These are phyloP conservation scores for Trebouxia sp. DNA, from an alignment of 139 green algal genomes.

Conservation along the genomic window DNA sequence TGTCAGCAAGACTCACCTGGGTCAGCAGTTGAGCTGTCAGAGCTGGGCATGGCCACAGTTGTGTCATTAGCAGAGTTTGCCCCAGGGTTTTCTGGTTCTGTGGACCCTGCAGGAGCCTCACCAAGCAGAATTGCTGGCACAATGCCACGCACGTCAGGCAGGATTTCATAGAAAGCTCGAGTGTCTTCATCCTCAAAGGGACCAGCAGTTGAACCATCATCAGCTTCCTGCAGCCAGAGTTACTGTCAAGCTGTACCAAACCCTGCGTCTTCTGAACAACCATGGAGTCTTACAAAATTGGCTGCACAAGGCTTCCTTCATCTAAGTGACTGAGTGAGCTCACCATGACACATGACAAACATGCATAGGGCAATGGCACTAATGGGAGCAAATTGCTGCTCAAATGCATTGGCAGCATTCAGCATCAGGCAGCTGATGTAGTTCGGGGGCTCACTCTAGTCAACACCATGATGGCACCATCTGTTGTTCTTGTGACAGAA, in stretches of 20 bases:
- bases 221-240: constrained; percentile 3
- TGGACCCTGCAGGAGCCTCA: constrained; percentile 4
- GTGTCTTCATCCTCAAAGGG: constrained; percentile 91
- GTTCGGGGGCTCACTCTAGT: constrained; percentile 26
- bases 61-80: background rate
- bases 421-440: too few species aligned
- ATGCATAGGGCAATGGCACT: background rate
- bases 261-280: too few species aligned
- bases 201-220: constrained; percentile 8
- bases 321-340: too few species aligned
- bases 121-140: constrained; percentile 83
- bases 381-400: background rate
- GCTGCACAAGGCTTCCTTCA: too few species aligned
- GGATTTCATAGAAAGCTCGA: constrained; percentile 81
- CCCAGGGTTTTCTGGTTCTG: background rate
- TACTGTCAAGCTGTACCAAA: background rate
- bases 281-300: too few species aligned
- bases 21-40: background rate
- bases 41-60: background rate
- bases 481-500: background rate
- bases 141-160: constrained; percentile 78
- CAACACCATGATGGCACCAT: background rate
- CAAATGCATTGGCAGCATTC: too few species aligned
- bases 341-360: too few species aligned
- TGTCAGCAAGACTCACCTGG: background rate